Base-by-base conservation (phyloP, 2,329 filamentous ascomycete genomes). In the Mycogone perniciosa region DNA sequence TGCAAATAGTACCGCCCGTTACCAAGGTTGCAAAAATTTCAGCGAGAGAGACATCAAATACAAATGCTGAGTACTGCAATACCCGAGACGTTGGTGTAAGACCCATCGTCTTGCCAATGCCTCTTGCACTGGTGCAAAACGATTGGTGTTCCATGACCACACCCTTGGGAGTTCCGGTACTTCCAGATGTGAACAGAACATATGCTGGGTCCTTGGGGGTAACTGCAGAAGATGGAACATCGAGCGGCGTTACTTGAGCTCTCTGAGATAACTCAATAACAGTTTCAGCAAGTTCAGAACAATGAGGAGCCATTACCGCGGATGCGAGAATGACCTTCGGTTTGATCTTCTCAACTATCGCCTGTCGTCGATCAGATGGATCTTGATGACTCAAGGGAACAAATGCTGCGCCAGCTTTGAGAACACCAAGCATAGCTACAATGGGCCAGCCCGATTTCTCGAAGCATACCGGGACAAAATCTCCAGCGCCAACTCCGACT, bases 401-500 rank as follows among this genome's bases (percentile, higher is more conserved):
- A 42, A 59, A 55, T 6, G 48, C 48, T 6, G 34, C 43, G 10
- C 48, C 48, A 13, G 48, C 48, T 27, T 33, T 46, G 9, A 34
- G 9, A 29, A 51, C 37, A 20, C 41, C 48, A 8, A 51, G 11
- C 26, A 45, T 46, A 29, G 48, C 35, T 5, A 51, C 48, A 6
- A 54, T 33, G 8, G 49, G 44, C 55, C 55, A 58, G 4, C 5
- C 20, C 5, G 48, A 51, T 10, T 51, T 57, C 9, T 51, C 43
- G n/a, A 57, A 57, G 41, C 49, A 54, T 27, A 55, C 20, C 1
- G 47, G 47, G 10, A 56, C 48, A 4, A 48, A n/a, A 6, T n/a
- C 44, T 31, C 61, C 63, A 4, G 57, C 56, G 2, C 50, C 35
- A 20, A 70, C 55, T 11, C 62, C 61, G 2, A 45, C 5, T 31